Evolutionary conservation across 2,329 filamentous ascomycete genomes (phyloP).

Genomic region (Orbilia oligospora): DNA sequence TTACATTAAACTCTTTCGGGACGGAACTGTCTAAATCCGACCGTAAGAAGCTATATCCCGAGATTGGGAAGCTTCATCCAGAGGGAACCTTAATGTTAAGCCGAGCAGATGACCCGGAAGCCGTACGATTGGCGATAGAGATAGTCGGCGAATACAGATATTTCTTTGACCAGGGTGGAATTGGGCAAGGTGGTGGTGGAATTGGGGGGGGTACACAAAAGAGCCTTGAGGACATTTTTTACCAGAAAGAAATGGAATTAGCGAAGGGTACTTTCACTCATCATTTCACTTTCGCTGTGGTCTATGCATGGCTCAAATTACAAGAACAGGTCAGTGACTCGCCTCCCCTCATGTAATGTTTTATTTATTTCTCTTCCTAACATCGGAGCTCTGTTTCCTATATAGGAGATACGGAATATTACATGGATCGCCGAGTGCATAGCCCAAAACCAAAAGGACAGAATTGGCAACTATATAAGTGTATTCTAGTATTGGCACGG

Average conservation of each 20-base stretch:
- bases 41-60: slow-evolving; percentile 95
- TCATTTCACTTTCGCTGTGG: slow-evolving; percentile 94
- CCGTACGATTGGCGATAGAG: slow-evolving; percentile 92
- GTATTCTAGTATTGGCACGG: slow-evolving; percentile 78
- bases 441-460: slow-evolving; percentile 99
- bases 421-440: slow-evolving; percentile 99
- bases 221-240: slow-evolving; percentile 97
- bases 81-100: slow-evolving; percentile 96
- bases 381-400: slow-evolving; percentile 63
- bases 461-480: slow-evolving; percentile 98
- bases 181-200: slow-evolving; percentile 80
- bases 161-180: slow-evolving; percentile 92
- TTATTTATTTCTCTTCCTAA: background rate
- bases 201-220: slow-evolving; percentile 82
- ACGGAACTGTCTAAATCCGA: slow-evolving; percentile 95
- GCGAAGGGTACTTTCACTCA: slow-evolving; percentile 94
- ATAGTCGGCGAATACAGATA: slow-evolving; percentile 93
- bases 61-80: slow-evolving; percentile 89
- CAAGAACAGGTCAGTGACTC: slow-evolving; percentile 84
- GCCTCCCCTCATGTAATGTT: background rate
- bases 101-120: slow-evolving; percentile 93
- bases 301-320: slow-evolving; percentile 98
- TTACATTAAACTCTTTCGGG: slow-evolving; percentile 98
- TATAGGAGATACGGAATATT: slow-evolving; percentile 97
- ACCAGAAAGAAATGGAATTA: slow-evolving; percentile 99